Evolutionary conservation across 2,329 filamentous ascomycete species (phyloP).

Genomic region (Paracorniculantispora psalliotae): DNA sequence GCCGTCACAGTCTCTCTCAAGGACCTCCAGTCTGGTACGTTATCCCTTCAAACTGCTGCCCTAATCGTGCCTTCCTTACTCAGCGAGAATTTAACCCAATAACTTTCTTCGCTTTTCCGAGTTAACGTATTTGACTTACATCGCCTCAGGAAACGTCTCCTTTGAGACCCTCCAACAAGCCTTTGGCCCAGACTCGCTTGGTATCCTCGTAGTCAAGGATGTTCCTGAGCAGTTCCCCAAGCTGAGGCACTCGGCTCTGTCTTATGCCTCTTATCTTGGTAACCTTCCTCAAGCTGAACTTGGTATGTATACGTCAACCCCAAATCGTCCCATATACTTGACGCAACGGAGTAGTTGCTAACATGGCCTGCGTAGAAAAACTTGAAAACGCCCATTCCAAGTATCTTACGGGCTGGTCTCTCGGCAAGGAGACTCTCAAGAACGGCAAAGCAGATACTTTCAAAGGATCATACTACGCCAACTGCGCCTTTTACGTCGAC

Average conservation of each 20-base stretch:
- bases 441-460: slow-evolving; percentile 73
- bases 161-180: slow-evolving; percentile 68
- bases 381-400: slow-evolving; percentile 57
- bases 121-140: neutral
- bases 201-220: slow-evolving; percentile 89
- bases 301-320: slow-evolving; percentile 39
- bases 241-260: slow-evolving; percentile 71
- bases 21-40: slow-evolving; percentile 54
- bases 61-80: neutral
- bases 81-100: neutral
- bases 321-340: no score
- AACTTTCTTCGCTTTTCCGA: neutral
- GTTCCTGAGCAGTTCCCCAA: slow-evolving; percentile 66
- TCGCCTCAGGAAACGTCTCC: slow-evolving; percentile 51
- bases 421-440: slow-evolving; percentile 75
- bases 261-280: slow-evolving; percentile 83
- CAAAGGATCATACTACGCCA: slow-evolving; percentile 81
- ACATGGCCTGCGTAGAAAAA: slow-evolving; percentile 34
- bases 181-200: slow-evolving; percentile 85
- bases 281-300: slow-evolving; percentile 69
- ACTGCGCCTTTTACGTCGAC: slow-evolving; percentile 73
- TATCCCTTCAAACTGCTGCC: neutral
- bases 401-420: slow-evolving; percentile 71
- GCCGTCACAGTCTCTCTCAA: slow-evolving; percentile 58
- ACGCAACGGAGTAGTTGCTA: neutral